Evolutionary conservation across 768 basidiomycete species (phyloP), one percentile per base, ranked within the genome.

Genomic region (Sporobolomyces phaffii): DNA sequence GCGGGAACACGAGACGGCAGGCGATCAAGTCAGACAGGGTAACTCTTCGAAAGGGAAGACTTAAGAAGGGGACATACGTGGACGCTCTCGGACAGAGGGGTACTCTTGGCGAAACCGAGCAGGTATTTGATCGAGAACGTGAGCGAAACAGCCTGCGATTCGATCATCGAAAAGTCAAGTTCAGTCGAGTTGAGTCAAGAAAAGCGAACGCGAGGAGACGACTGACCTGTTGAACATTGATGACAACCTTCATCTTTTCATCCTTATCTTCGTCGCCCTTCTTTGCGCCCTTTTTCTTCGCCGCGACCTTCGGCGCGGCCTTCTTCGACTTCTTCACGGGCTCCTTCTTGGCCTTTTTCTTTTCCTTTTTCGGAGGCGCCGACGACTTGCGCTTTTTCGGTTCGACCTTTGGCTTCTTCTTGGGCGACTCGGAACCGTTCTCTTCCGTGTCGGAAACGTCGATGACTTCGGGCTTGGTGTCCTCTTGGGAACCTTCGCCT

Each of bases 91-190:
- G 85, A 83, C 43, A 99, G 80, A 34, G 86, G 82, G 2, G 88
- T 80, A 69, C 88, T 90, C 83, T 96, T 98, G 58, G 91, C 85
- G 75, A 99, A 98, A 80, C 96, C 97, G 78, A 89, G 87, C 33
- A 98, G 86, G 79, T 98, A 99, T 78, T 97, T 98, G 73, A 98
- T 81, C 36, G 90, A 91, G 81, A 98, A 98, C 2, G 92, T 97
- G 53, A 98, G 82, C 47, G 86, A 84, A 68, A 99, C 94, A 69
- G 89, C 85, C 76, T 88, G 86, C 85, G 76, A 96, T 88, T n/a
- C 68, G 52, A 94, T 87, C 22, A 54, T 22, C 14, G 44, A 33
- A 24, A 34, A 22, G 2, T 10, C 14, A 5, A 17, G 44, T 14
- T 6, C 26, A 17, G 29, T 14, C 29, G n/a, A 36, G 26, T 22